Percentiles rank a stretch among this genome's conserved stretches.
Conservation (phyloP, 208 protist species). For the Porcisia hertigi region DNA sequence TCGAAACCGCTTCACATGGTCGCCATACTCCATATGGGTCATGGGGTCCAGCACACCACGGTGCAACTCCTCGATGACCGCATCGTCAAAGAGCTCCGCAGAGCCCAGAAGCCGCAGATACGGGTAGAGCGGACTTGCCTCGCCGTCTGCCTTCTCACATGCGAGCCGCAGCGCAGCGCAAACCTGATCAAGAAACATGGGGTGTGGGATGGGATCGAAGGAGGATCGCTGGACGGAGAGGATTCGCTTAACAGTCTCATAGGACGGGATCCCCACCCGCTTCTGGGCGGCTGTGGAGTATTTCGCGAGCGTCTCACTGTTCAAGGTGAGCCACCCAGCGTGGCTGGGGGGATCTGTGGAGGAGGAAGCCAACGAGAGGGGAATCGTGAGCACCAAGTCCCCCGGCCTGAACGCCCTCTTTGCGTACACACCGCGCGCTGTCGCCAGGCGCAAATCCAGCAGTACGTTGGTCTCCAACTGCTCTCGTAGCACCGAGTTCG, state of each 20-base stretch:
- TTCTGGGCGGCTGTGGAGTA: slow-evolving; percentile 28
- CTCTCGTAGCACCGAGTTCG: slow-evolving; percentile 7
- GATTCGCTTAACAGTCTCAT: slow-evolving; percentile 30
- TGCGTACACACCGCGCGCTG: slow-evolving; percentile 60
- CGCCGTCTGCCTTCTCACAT: slow-evolving; percentile 47
- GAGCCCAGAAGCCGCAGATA: slow-evolving; percentile 44
- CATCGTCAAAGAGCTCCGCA: slow-evolving; percentile 53
- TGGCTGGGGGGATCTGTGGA: background rate
- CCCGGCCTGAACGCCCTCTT: slow-evolving; percentile 35
- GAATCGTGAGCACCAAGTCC: slow-evolving; percentile 61
- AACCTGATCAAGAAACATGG: slow-evolving; percentile 69
- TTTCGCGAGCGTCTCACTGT: slow-evolving; percentile 40
- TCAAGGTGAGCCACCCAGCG: slow-evolving; percentile 19
- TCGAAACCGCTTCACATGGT: slow-evolving; percentile 50
- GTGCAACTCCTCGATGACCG: slow-evolving; percentile 59
- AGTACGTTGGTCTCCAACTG: slow-evolving; percentile 39
- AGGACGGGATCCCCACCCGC: slow-evolving; percentile 38
- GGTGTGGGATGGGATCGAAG: slow-evolving; percentile 66
- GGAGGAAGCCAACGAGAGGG: slow-evolving; percentile 23
- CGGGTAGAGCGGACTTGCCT: slow-evolving; percentile 43
- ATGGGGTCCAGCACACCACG: slow-evolving; percentile 54
- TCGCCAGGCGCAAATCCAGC: slow-evolving; percentile 40
- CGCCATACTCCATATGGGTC: slow-evolving; percentile 62
- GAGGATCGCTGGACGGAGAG: slow-evolving; percentile 32
- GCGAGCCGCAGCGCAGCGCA: slow-evolving; percentile 59